phyloP scores from a whole-genome alignment of 176 grass and related monocot species.

The Raddia distichophylla region DNA sequence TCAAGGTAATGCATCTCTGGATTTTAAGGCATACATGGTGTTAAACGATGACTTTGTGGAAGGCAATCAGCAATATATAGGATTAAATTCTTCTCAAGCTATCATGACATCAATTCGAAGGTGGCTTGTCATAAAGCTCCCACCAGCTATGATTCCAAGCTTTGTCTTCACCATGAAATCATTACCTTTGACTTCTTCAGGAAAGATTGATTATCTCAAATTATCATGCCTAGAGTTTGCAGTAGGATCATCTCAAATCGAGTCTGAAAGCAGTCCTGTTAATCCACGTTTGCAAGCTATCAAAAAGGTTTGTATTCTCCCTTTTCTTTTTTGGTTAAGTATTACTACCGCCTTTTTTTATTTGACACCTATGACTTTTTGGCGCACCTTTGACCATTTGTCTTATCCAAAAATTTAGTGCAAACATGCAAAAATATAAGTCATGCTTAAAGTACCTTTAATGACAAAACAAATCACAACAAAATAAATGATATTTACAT shows the following conservation, averaged over 20 bases:
- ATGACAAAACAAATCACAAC: too few species aligned
- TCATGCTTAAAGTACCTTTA: too few species aligned
- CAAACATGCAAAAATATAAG: too few species aligned
- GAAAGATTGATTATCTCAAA: conserved; percentile 80
- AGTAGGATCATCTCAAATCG: conserved; percentile 27
- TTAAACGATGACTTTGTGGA: conserved; percentile 26
- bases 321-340: conserved; percentile 23
- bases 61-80: conserved; percentile 8
- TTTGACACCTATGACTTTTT: too few species aligned
- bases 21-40: conserved; percentile 81
- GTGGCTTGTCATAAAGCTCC: conserved; percentile 72
- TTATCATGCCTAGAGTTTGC: conserved; percentile 54
- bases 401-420: too few species aligned
- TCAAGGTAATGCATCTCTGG: conserved; percentile 37
- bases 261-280: conserved; percentile 38
- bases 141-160: conserved; percentile 71
- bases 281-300: conserved; percentile 62
- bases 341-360: too few species aligned
- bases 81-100: conserved; percentile 43
- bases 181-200: conserved; percentile 69
- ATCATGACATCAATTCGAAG: conserved; percentile 59
- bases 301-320: conserved; percentile 54
- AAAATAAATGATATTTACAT: too few species aligned
- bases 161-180: conserved; percentile 55
- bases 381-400: too few species aligned